Evolutionary conservation across 2,329 filamentous ascomycete genomes (phyloP), one percentile per base, ranked within the genome.

Genomic region (Penicillium sp.): DNA sequence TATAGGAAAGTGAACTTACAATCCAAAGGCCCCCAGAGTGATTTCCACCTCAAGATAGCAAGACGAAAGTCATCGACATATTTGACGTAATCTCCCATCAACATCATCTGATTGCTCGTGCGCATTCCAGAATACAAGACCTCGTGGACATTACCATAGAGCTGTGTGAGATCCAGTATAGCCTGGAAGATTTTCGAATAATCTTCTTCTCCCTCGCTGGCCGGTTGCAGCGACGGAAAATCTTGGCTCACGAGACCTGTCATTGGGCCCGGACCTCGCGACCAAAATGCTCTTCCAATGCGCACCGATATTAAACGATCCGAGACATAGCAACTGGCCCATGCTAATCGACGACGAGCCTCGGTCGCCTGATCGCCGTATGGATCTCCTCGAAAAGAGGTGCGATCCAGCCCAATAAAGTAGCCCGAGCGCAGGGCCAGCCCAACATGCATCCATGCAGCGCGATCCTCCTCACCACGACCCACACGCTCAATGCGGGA

Each of bases 401-500:
- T 89, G 57, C 86, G 81, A 67, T 91, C 88, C 19, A 91, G 78
- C 1, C 85, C 85, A 16, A 90, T 82, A 50, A 88, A 88, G 68
- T 90, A 90, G 0, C 84, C 88, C 3, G 89, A 83, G 7, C 88
- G 82, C 7, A 91, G 74, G 3, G 88, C 88, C 21, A 88, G 81
- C 1, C 88, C 88, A 6, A 90, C 87, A 64, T 90, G 86, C 87
- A 90, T 90, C 88, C 88, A 91, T 0, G 87, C 87, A 29, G 88
- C 87, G 45, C 88, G 82, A 64, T 91, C 88, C 68, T 90, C 88
- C 69, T 90, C 88, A 9, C 88, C 88, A 54, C 87, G 82, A 0
- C 88, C 88, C 21, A 90, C 85, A 26, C 83, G 80, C 31, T 85
- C 85, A 29, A 84, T 83, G 33, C 82, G 78, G 3, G 81, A 81